Evolutionary conservation across 371 early-diverging fungal species (phyloP), one percentile per base, ranked within the genome.

Genomic region (Amoeboaphelidium protococcarum): DNA sequence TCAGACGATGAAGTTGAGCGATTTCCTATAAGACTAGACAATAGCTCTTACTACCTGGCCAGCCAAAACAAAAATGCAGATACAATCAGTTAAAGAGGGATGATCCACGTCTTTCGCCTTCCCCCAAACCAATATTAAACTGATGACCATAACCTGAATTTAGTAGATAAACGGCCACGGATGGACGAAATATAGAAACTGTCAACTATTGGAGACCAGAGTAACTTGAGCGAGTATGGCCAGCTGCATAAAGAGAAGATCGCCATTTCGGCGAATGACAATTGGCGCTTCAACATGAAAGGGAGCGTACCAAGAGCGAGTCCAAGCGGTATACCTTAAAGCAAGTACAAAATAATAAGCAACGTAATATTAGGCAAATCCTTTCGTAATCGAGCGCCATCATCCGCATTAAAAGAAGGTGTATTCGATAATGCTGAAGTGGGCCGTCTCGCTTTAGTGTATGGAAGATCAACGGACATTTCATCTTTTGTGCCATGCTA

Each of bases 171-270:
- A n/a, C 4, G 13, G 13, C n/a, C 3, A 44, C 37, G 23, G 44
- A 44, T 26, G 31, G 16, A n/a, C 21, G 20, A 19, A 20, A 13
- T 26, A 16, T 23, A 94, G 25, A 78, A 55, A 1, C 86, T 76
- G 55, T 94, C 95, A 12, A 94, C 90, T 23, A 94, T 78, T 6
- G 92, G 92, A 3, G 90, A 89, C 91, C 92, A 94, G 23, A 91
- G 62, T 16, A 94, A 71, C 63, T 65, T 68, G 19, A 68, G 53
- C 2, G 67, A 66, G 52, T 95, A 95, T 1, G 96, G 96, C 68
- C 90, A 95, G 2, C 78, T 74, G 0, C 88, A 80, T 44, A 95
- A 61, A 3, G 90, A 83, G 54, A 95, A 90, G 42, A 89, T 55
- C 1, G 83, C 94, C 45, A 95, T 73, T 59, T 95, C 81, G 2